Conservation (phyloP, 305 asterid species). For the Fraxinus floribunda region DNA sequence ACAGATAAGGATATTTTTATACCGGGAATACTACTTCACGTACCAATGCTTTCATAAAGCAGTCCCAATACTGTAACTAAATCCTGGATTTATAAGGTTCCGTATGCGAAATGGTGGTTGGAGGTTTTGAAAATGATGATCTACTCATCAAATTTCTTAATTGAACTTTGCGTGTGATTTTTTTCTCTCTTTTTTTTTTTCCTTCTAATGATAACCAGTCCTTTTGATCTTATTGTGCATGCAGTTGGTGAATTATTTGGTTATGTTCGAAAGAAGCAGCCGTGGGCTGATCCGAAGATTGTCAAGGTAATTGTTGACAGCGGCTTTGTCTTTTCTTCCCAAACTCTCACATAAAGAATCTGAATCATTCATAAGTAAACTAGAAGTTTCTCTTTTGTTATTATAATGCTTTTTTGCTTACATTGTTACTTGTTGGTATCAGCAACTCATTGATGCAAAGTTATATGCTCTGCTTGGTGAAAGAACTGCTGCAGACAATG, state of each 20-base stretch:
- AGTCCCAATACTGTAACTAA: neutral
- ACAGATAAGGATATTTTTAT: neutral
- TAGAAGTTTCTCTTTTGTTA: neutral
- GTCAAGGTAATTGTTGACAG: conserved; percentile 60
- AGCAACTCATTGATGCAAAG: conserved; percentile 77
- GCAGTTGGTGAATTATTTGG: conserved; percentile 85
- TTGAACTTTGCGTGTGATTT: conserved; percentile 1
- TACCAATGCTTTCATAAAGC: neutral
- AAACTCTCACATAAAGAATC: neutral
- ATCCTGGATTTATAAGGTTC: neutral
- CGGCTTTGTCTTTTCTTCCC: conserved; percentile 1
- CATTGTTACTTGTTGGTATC: conserved; percentile 27
- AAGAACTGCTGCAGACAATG: conserved; percentile 85
- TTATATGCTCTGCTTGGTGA: conserved; percentile 73
- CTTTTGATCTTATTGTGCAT: conserved; percentile 21
- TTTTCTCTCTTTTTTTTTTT: neutral
- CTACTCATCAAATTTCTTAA: conserved; percentile 8
- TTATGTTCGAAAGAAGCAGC: conserved; percentile 77
- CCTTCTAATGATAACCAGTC: conserved; percentile 14
- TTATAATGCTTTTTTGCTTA: conserved; percentile 13
- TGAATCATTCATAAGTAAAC: conserved; percentile 3
- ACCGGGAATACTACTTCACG: neutral
- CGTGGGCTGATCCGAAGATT: conserved; percentile 90
- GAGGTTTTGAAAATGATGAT: conserved; percentile 4
- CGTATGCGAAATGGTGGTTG: neutral